phyloP scores from a whole-genome alignment of 352 stramenopile genomes.

The Phytophthora colocasiae region DNA sequence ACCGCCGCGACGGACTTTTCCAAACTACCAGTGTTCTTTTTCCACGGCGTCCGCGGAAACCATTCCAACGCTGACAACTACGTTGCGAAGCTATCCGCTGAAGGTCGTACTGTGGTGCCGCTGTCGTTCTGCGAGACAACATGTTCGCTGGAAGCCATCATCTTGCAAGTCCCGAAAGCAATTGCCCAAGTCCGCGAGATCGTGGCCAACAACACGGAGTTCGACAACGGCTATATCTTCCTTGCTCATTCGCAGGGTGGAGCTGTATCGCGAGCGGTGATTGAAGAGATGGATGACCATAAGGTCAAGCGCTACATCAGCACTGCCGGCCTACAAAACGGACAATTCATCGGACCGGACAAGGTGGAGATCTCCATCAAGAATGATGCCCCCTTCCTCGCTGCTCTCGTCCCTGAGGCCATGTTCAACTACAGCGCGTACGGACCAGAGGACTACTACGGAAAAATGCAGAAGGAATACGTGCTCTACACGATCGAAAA shows the following conservation, averaged over 20 bases:
- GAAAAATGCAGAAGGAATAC: conserved; percentile 51
- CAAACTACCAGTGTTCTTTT: conserved; percentile 48
- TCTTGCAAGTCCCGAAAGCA: conserved; percentile 42
- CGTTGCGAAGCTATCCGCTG: conserved; percentile 32
- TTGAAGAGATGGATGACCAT: conserved; percentile 64
- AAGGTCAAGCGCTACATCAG: conserved; percentile 50
- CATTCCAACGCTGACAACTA: conserved; percentile 25
- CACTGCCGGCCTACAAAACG: conserved; percentile 46
- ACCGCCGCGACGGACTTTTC: conserved; percentile 16
- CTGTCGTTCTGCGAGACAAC: conserved; percentile 38
- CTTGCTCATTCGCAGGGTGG: conserved; percentile 50
- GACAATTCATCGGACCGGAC: conserved; percentile 53
- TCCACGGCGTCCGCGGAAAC: conserved; percentile 41
- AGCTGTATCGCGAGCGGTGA: conserved; percentile 39
- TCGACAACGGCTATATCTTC: conserved; percentile 50
- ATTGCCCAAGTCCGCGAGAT: conserved; percentile 39
- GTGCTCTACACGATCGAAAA: conserved; percentile 37
- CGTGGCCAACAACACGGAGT: conserved; percentile 27
- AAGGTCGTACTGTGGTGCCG: conserved; percentile 36
- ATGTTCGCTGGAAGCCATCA: conserved; percentile 35
- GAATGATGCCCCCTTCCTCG: neutral
- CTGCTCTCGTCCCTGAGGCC: conserved; percentile 23
- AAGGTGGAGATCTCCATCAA: conserved; percentile 24
- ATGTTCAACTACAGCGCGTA: conserved; percentile 38
- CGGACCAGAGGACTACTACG: conserved; percentile 23